Conservation (phyloP, 2,329 filamentous ascomycete genomes). For the Stagonosporopsis cucurbitacearum region DNA sequence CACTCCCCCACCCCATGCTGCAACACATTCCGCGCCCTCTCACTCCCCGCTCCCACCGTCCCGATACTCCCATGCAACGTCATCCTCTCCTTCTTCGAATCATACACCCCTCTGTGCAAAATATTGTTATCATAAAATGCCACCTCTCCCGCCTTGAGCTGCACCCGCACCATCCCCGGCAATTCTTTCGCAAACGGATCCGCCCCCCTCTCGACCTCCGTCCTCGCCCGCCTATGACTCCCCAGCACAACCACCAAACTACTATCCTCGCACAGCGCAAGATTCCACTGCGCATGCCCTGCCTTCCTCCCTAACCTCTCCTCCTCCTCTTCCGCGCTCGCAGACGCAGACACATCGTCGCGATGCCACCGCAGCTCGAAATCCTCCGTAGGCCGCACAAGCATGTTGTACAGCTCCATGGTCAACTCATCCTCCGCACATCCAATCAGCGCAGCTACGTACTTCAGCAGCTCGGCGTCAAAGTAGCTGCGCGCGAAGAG, state of each 20-base stretch:
- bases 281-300: constrained; percentile 85
- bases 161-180: constrained; percentile 69
- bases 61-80: constrained; percentile 78
- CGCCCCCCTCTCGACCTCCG: constrained; percentile 70
- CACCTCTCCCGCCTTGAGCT: constrained; percentile 74
- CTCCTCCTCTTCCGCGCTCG: constrained; percentile 70
- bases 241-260: constrained; percentile 77
- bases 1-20: constrained; percentile 76
- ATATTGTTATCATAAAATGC: constrained; percentile 95
- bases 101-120: constrained; percentile 74
- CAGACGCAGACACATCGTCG: constrained; percentile 77
- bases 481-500: constrained; percentile 77
- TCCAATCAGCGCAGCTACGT: constrained; percentile 70
- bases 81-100: constrained; percentile 64
- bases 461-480: constrained; percentile 65
- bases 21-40: constrained; percentile 73
- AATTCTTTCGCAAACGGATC: constrained; percentile 68
- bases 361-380: constrained; percentile 86
- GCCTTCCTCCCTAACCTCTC: constrained; percentile 65
- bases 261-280: constrained; percentile 77
- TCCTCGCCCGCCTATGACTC: constrained; percentile 74
- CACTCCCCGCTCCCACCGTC: constrained; percentile 60
- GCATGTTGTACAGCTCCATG: constrained; percentile 88
- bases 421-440: constrained; percentile 66
- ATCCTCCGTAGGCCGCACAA: constrained; percentile 73